Evolutionary conservation across 2,329 filamentous ascomycete genomes (phyloP).

Genomic region (Triangularia verruculosa): DNA sequence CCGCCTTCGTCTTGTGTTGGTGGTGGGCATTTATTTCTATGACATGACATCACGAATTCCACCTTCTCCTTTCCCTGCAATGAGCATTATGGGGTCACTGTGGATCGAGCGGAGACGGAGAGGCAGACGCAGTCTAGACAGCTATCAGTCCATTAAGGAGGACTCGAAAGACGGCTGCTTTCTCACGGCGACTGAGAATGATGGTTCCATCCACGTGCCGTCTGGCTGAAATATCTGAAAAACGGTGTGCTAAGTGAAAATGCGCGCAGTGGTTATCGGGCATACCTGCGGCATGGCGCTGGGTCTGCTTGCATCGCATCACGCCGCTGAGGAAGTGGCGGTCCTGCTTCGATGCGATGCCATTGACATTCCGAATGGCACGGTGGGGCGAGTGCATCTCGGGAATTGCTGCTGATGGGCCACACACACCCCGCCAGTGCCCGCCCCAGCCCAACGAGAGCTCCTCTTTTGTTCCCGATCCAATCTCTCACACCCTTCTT

Average conservation of each 20-base stretch:
- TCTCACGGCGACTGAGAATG: background rate
- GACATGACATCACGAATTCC: conserved; percentile 13
- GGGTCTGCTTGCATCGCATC: conserved; percentile 1
- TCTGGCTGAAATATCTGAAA: background rate
- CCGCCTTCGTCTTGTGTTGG: background rate
- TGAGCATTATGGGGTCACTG: background rate
- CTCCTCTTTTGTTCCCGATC: conserved; percentile 3
- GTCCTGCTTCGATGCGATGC: conserved; percentile 10
- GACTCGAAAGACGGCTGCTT: background rate
- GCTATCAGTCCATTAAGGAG: too few species aligned
- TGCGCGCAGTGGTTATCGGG: background rate
- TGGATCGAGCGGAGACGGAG: background rate
- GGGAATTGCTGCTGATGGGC: conserved; percentile 8
- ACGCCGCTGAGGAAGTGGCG: conserved; percentile 1
- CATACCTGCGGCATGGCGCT: conserved; percentile 1
- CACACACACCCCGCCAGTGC: background rate
- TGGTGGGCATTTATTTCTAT: background rate
- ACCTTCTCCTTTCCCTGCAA: background rate
- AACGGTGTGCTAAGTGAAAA: background rate
- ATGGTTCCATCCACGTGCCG: background rate
- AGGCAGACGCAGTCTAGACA: too few species aligned
- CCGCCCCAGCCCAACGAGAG: conserved; percentile 9
- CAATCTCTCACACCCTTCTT: conserved; percentile 1
- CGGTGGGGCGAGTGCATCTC: conserved; percentile 11
- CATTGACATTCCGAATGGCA: conserved; percentile 11